Percentiles rank a stretch among this genome's conserved stretches.
Conservation (phyloP, 2,329 filamentous ascomycete genomes). For the Chrysosporium queenslandicum region DNA sequence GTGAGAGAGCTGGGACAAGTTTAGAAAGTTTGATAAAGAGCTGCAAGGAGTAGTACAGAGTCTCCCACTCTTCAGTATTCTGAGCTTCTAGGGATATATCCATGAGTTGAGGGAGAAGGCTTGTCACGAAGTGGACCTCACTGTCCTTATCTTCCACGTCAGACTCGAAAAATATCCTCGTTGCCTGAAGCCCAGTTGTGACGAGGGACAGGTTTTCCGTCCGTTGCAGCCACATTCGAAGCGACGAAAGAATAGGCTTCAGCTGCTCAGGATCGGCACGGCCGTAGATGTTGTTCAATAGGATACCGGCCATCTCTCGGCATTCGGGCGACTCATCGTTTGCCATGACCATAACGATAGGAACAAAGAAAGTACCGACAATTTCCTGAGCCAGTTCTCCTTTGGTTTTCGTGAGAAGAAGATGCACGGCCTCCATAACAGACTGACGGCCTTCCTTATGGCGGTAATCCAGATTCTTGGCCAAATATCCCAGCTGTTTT, state of each 20-base stretch:
- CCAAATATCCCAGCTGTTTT: constrained; percentile 79
- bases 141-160: constrained; percentile 55
- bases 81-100: constrained; percentile 40
- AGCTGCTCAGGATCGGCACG: constrained; percentile 63
- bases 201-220: constrained; percentile 61
- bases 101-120: constrained; percentile 48
- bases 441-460: constrained; percentile 81
- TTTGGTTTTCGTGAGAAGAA: constrained; percentile 75
- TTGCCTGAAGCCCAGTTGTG: constrained; percentile 67
- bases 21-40: constrained; percentile 58
- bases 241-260: constrained; percentile 58
- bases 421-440: constrained; percentile 81
- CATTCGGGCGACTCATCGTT: constrained; percentile 86
- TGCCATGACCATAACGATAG: constrained; percentile 70
- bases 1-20: constrained; percentile 52
- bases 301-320: constrained; percentile 64
- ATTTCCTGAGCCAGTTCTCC: constrained; percentile 76
- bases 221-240: constrained; percentile 68
- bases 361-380: constrained; percentile 70
- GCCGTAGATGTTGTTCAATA: constrained; percentile 72
- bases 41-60: constrained; percentile 63
- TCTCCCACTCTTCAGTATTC: constrained; percentile 52
- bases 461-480: constrained; percentile 84
- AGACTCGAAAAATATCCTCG: constrained; percentile 70
- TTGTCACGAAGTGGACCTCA: constrained; percentile 53